phyloP scores from a whole-genome alignment of 768 basidiomycete species.

The Dacryopinax spathularia region DNA sequence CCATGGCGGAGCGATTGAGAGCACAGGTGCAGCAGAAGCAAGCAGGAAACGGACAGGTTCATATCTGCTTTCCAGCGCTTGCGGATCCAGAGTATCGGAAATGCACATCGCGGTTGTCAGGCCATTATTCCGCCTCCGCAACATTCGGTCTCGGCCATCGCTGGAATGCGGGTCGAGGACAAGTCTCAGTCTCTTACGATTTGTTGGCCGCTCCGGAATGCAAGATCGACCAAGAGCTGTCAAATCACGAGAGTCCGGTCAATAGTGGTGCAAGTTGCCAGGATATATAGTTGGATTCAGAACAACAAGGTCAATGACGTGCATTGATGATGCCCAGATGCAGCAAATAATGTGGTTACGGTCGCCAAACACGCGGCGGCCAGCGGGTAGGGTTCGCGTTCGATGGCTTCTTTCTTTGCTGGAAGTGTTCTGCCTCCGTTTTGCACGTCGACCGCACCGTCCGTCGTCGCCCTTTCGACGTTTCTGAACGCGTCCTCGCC shows the following conservation, averaged over 20 bases:
- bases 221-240: background rate
- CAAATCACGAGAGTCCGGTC: background rate
- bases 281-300: too few species aligned
- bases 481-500: background rate
- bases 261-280: background rate
- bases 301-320: too few species aligned
- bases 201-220: too few species aligned
- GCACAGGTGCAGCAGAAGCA: background rate
- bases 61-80: too few species aligned
- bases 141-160: too few species aligned
- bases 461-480: background rate
- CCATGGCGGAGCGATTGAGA: background rate
- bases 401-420: background rate
- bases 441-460: constrained; percentile 3
- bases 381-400: background rate
- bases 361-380: background rate
- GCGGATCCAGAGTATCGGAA: too few species aligned
- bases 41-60: background rate
- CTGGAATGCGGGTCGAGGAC: too few species aligned
- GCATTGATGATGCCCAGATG: background rate
- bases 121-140: too few species aligned
- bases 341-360: background rate
- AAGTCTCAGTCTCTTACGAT: too few species aligned
- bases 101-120: too few species aligned
- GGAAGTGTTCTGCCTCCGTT: constrained; percentile 2